Percentiles rank a stretch among this genome's conserved stretches.
phyloP scores from a whole-genome alignment of 1,139 yeast species.

The Saccharomyces hybrid region DNA sequence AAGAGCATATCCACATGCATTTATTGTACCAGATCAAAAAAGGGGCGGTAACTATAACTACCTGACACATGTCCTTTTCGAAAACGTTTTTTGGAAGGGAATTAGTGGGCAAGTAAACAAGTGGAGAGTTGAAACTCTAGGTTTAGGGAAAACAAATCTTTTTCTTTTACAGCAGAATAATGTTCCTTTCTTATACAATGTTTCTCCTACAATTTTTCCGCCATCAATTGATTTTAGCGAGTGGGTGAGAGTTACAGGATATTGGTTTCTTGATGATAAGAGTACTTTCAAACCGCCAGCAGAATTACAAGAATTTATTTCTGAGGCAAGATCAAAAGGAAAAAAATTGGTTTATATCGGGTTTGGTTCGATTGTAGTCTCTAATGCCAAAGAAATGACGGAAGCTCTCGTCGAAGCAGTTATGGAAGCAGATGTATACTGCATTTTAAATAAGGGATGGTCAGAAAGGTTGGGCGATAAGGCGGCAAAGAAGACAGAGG shows the following conservation, averaged over 20 bases:
- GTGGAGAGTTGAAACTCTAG: conserved; percentile 69
- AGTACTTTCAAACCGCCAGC: conserved; percentile 53
- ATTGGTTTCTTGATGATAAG: conserved; percentile 85
- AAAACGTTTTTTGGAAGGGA: conserved; percentile 89
- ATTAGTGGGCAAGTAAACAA: conserved; percentile 79
- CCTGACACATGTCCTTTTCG: conserved; percentile 86
- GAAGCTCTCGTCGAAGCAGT: conserved; percentile 75
- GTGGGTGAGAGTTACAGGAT: conserved; percentile 92
- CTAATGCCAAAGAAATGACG: conserved; percentile 71
- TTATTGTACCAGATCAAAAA: conserved; percentile 87
- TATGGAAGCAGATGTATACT: conserved; percentile 66
- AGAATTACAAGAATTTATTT: conserved; percentile 52
- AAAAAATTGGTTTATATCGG: conserved; percentile 85
- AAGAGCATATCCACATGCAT: conserved; percentile 92
- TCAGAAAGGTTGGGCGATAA: conserved; percentile 53
- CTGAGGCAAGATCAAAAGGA: conserved; percentile 48
- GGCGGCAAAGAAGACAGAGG: conserved; percentile 37
- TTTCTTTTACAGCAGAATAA: conserved; percentile 64
- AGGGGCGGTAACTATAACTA: conserved; percentile 90
- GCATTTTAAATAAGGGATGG: conserved; percentile 93
- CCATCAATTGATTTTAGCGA: conserved; percentile 91
- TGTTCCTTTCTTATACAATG: conserved; percentile 82
- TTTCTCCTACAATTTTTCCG: conserved; percentile 80
- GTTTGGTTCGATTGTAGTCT: conserved; percentile 90
- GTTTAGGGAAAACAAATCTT: conserved; percentile 60